Conservation (phyloP, 75 land plant genomes). For the Sequoiadendron giganteum region DNA sequence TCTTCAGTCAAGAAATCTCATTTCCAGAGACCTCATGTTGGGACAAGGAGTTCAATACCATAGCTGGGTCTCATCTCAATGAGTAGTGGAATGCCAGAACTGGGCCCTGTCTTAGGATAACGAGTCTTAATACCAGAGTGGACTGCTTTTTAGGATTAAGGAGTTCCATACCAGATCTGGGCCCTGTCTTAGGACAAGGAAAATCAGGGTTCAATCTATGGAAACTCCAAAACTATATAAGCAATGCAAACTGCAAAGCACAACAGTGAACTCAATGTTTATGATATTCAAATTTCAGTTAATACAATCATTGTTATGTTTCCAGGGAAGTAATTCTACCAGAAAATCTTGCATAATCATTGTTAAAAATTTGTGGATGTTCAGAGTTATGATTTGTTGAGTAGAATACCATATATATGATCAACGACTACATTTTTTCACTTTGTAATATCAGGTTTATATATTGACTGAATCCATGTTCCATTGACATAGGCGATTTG, state of each 20-base stretch:
- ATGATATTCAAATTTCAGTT: background rate
- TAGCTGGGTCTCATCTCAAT: background rate
- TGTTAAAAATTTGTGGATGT: background rate
- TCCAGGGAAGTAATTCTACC: background rate
- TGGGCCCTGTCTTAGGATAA: background rate
- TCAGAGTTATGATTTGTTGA: background rate
- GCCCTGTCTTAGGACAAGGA: background rate
- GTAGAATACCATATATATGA: background rate
- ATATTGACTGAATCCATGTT: background rate
- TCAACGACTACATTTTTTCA: background rate
- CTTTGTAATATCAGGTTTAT: background rate
- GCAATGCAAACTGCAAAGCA: background rate
- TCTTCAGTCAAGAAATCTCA: background rate
- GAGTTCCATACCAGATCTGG: background rate
- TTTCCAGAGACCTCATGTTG: background rate
- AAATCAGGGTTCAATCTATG: background rate
- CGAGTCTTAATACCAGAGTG: background rate
- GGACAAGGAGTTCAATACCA: background rate
- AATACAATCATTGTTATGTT: background rate
- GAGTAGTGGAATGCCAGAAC: background rate
- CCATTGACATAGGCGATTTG: background rate
- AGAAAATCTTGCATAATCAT: background rate
- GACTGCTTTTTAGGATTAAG: background rate
- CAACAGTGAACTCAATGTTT: background rate
- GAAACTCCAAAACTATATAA: background rate